Evolutionary conservation across 2,329 filamentous ascomycete genomes (phyloP).

Genomic region (Mycosphaerella sp.): DNA sequence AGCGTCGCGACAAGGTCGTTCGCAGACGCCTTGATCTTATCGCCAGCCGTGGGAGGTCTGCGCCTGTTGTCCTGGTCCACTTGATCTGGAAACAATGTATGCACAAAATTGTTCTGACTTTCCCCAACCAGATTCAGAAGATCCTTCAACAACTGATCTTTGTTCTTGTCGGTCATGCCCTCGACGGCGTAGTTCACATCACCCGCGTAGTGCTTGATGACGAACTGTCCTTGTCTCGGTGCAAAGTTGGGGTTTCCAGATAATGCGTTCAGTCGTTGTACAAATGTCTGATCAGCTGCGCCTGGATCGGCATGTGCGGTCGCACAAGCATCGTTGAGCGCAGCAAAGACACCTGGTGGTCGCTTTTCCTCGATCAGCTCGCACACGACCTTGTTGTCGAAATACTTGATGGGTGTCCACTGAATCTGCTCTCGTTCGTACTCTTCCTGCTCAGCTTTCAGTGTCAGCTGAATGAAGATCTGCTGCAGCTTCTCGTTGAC

Average conservation of each 20-base stretch:
- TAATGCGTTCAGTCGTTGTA: constrained; percentile 85
- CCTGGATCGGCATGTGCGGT: constrained; percentile 95
- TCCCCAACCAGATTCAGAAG: constrained; percentile 77
- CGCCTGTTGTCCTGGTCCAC: constrained; percentile 95
- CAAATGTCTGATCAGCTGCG: constrained; percentile 92
- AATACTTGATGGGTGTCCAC: constrained; percentile 99
- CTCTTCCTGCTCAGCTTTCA: constrained; percentile 96
- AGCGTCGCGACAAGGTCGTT: constrained; percentile 91
- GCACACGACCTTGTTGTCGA: constrained; percentile 98
- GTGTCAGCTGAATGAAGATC: constrained; percentile 95
- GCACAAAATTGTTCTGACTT: constrained; percentile 80
- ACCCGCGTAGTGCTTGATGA: constrained; percentile 98
- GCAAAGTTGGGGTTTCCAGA: constrained; percentile 82
- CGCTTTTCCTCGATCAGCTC: constrained; percentile 90
- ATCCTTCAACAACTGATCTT: constrained; percentile 93
- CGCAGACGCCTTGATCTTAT: constrained; percentile 90
- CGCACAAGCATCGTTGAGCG: constrained; percentile 94
- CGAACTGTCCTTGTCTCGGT: constrained; percentile 88
- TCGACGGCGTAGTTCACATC: constrained; percentile 92
- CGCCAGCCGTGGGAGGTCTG: constrained; percentile 87
- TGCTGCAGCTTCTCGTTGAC: constrained; percentile 99
- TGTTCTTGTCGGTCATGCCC: constrained; percentile 99
- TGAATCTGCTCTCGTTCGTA: constrained; percentile 94
- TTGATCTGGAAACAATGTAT: constrained; percentile 82
- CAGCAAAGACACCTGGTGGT: constrained; percentile 88